Base-by-base conservation (phyloP, 345 rosid species). In the Rhodamnia rubescens region DNA sequence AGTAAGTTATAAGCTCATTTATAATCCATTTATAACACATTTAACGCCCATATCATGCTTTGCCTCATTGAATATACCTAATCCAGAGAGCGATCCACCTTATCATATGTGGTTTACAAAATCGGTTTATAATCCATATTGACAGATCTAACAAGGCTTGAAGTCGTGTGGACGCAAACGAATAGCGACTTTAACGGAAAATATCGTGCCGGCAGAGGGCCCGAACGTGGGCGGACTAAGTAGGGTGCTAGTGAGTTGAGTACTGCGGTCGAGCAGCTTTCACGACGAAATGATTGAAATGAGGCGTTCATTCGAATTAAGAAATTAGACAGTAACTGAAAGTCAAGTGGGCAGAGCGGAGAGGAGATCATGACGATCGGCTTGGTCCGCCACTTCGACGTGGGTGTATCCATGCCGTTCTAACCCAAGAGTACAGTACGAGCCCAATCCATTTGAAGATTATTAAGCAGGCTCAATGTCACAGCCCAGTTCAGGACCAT, bases 81-180 rank as follows among this genome's bases (percentile, higher is more conserved):
- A 49, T 49, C 12, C 51, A 2, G 13, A 49, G 4, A 49, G 11
- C 51, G 2, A 49, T 49, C 51, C 12, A 49, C 51, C 51, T 13
- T 49, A 49, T 49, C 51, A 49, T 49, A 49, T 49, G 2, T 11
- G 51, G 13, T 12, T 49, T 11, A 49, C 13, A 13, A 49, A 49
- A 49, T 49, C 4, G 51, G 1, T 49, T 49, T 49, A 2, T 2
- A 3, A 49, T 4, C 4, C 2, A 49, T 49, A 12, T 49, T 49
- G 51, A 49, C 13, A 49, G 13, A 10, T 11, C 51, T 52, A 16
- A 52, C 16, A 6, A 52, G 53, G 13, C 53, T 61, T 1, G 32
- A 61, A 29, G 21, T 0, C 0, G 0, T 14, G 10, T n/a, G n/a
- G n/a, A n/a, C n/a, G n/a, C 1, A 3, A 0, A 14, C 42, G 15